Evolutionary conservation across 345 rosid genomes (phyloP), one percentile per base, ranked within the genome.

Genomic region (Salix dunnii): DNA sequence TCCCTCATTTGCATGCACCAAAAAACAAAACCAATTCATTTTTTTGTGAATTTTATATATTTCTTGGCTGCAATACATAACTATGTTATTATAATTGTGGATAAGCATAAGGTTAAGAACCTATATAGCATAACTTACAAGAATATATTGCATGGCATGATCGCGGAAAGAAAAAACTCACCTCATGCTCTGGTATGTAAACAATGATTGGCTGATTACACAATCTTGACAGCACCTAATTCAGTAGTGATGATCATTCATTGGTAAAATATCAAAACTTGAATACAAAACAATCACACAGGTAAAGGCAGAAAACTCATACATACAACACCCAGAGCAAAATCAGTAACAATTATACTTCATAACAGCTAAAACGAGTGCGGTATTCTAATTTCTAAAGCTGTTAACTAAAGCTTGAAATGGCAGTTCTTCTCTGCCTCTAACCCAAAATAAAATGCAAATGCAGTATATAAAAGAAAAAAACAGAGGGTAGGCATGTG

Each of bases 161-260:
- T 66, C n/a, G 16, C 16, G 55, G 14, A 10, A 42, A 64, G 70
- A 46, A 25, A 66, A 20, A 61, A 23, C 80, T 64, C 82, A 89
- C 97, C 97, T 95, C 97, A 38, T 90, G 90, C 85, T 85, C 96
- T 9, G 94, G 93, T 71, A 95, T 93, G 80, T 91, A 91, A 67
- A 95, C 94, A 30, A 85, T 74, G 68, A 93, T 80, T 7, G 97
- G 97, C 83, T 88, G 99, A 77, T 83, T 72, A 72, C 97, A 93
- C 67, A 93, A 82, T 80, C 85, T 93, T 46, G 97, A 93, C 73
- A 93, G 89, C 58, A 95, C 99, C 96, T 95, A 89, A 70, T 73
- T 17, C 48, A 78, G 58, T 43, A 68, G 25, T 40, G 46, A 70
- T 5, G 31, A 74, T 36, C 65, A 27, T 53, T 67, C 75, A 53